Evolutionary conservation across 768 basidiomycete species (phyloP).

Genomic region (Boletus coccyginus): DNA sequence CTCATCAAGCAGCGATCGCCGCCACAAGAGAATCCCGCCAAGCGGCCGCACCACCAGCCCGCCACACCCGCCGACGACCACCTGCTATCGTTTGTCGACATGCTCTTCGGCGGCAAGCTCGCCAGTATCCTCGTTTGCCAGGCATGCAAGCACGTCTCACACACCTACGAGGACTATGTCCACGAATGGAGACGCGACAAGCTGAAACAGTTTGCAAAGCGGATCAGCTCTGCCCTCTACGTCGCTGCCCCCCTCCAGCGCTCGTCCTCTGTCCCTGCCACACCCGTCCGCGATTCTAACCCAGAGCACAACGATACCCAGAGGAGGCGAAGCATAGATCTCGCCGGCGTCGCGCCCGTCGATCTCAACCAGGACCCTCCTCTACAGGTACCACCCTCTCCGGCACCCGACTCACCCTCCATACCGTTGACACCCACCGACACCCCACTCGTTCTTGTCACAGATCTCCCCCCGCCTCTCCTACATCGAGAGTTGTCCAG

Average conservation of each 20-base stretch:
- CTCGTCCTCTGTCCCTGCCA: constrained; percentile 58
- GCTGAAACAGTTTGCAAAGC: constrained; percentile 70
- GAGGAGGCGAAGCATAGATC: constrained; percentile 33
- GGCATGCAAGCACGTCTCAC: constrained; percentile 89
- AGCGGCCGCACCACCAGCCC: constrained; percentile 10
- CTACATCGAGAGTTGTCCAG: constrained; percentile 16
- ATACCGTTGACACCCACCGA: constrained; percentile 16
- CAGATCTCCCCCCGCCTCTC: constrained; percentile 3
- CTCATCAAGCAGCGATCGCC: constrained; percentile 68
- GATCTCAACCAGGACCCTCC: background rate
- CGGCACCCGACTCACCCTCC: constrained; percentile 9
- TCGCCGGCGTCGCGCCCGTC: constrained; percentile 24
- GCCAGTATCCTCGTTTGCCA: constrained; percentile 93
- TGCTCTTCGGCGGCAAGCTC: constrained; percentile 86
- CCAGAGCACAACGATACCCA: constrained; percentile 21
- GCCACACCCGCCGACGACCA: constrained; percentile 39
- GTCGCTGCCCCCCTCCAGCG: constrained; percentile 39
- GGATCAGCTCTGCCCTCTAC: constrained; percentile 37
- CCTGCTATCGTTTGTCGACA: constrained; percentile 76
- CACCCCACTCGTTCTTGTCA: constrained; percentile 2
- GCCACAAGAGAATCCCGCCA: constrained; percentile 41
- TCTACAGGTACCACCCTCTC: constrained; percentile 1
- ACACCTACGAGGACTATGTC: constrained; percentile 64
- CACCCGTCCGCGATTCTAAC: constrained; percentile 29
- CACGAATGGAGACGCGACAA: constrained; percentile 75